phyloP scores from a whole-genome alignment of 306 rosid species.

The Vigna nakashimae region DNA sequence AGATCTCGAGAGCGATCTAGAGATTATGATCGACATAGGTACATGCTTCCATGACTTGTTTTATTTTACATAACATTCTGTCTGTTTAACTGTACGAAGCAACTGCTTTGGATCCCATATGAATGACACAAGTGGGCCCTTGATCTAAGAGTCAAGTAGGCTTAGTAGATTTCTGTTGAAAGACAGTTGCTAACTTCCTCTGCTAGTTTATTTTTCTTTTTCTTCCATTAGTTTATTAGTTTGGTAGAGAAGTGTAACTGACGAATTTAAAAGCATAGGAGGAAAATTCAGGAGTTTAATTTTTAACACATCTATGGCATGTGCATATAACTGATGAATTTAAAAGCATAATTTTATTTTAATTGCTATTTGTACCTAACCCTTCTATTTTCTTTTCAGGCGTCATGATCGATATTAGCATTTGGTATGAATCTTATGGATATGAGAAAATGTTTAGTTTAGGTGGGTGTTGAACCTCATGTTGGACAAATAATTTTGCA shows the following conservation, averaged over 20 bases:
- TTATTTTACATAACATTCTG: background rate
- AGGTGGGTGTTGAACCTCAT: constrained; percentile 57
- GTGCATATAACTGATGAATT: background rate
- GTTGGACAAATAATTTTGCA: constrained; percentile 56
- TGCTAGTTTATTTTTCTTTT: background rate
- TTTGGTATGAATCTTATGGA: constrained; percentile 39
- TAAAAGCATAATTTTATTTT: background rate
- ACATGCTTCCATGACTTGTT: constrained; percentile 25
- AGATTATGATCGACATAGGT: constrained; percentile 97
- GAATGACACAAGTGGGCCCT: background rate
- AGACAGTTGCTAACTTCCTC: background rate
- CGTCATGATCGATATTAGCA: constrained; percentile 80
- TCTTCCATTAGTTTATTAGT: background rate
- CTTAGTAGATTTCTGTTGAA: background rate
- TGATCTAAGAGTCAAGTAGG: background rate
- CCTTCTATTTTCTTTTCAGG: constrained; percentile 52
- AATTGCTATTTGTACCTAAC: constrained; percentile 27
- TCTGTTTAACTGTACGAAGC: background rate
- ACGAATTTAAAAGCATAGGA: background rate
- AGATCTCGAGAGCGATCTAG: constrained; percentile 80
- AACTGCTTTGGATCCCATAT: background rate
- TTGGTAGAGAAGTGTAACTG: background rate
- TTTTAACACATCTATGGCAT: constrained; percentile 14
- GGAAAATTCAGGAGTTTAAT: background rate
- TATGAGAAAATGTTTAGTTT: constrained; percentile 49